Base-by-base conservation (phyloP, 352 stramenopile genomes). In the Ophiocytium majus region DNA sequence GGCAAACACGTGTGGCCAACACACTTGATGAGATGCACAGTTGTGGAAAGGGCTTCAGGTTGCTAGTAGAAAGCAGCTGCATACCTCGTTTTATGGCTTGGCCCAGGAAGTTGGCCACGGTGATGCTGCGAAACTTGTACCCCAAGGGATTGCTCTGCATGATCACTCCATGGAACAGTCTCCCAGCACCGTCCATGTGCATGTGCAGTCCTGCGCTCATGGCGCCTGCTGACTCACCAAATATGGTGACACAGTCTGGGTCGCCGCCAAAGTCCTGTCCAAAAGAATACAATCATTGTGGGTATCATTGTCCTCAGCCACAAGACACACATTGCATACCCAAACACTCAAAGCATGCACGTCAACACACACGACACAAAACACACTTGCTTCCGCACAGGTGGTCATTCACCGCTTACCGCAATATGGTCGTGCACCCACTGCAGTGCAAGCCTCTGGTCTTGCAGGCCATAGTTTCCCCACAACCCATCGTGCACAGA, bases 381-480 rank as follows among this genome's bases (percentile, higher is more conserved):
- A n/a, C n/a, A n/a, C n/a, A n/a, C n/a, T n/a, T n/a, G n/a, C n/a
- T n/a, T n/a, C n/a, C n/a, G n/a, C n/a, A n/a, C n/a, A n/a, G n/a
- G n/a, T n/a, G n/a, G 14, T 57, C 43, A 14, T 14, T 57, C 32
- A 17, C 32, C 32, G 35, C 66, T 78, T 14, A 43, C 80, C 0
- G 19, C 79, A 79, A 96, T 94, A 81, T 96, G 95, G 37, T 92
- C 85, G 74, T 95, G 90, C 63, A 97, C 90, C 91, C 92, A 97
- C 86, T 94, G 90, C 82, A 96, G 43, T 0, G 91, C 93, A 9
- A 94, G 89, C 23, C 91, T 86, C 84, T 97, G 94, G 89, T 97
- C 94, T 84, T 94, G 92, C 33, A 97, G 83, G 0, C 92, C 93
- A 83, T 94, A 94, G 76, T 96, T 97, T 9, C 92, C 92, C 82